A percentile compares a stretch with the other conserved stretches of the same genome.
These are phyloP conservation scores for Bidens hawaiensis DNA, from an alignment of 140 eudicot genomes.

Conservation along the genomic window DNA sequence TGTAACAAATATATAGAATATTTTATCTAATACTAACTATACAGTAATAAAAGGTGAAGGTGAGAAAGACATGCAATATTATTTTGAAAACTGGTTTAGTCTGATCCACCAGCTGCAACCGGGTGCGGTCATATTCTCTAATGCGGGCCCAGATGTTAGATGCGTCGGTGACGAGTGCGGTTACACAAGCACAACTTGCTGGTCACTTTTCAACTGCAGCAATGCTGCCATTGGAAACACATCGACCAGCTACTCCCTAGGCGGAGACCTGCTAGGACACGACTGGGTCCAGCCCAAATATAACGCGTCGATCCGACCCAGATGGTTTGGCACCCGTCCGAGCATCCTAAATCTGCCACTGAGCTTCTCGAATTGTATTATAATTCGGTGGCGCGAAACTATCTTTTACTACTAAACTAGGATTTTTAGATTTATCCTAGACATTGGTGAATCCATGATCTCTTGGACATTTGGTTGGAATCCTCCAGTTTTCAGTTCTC, in stretches of 20 bases:
- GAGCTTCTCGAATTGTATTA: conserved; percentile 73
- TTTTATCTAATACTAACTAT: too few species aligned
- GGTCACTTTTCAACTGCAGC: conserved; percentile 82
- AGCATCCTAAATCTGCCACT: conserved; percentile 64
- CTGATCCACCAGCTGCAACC: conserved; percentile 41
- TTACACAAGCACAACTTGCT: conserved; percentile 63
- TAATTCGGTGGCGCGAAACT: conserved; percentile 87
- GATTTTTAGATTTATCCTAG: too few species aligned
- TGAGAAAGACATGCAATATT: conserved; percentile 93
- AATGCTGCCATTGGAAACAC: conserved; percentile 65
- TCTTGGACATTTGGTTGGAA: too few species aligned
- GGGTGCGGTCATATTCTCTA: conserved; percentile 53
- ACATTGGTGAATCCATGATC: too few species aligned
- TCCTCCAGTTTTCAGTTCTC: too few species aligned
- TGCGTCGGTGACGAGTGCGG: conserved; percentile 93
- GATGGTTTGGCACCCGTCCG: conserved; percentile 94
- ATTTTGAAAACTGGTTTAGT: conserved; percentile 54
- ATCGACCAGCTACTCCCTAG: conserved; percentile 63
- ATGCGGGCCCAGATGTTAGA: conserved; percentile 92
- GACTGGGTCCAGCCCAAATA: conserved; percentile 97
- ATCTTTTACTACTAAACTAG: conserved; percentile 65
- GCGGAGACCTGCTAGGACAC: conserved; percentile 74
- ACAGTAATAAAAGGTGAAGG: conserved; percentile 88
- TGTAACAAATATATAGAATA: too few species aligned
- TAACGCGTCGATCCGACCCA: conserved; percentile 87